Evolutionary conservation across 495 filamentous ascomycete species (phyloP), one percentile per base, ranked within the genome.

Genomic region (Lasiosphaeria miniovina): DNA sequence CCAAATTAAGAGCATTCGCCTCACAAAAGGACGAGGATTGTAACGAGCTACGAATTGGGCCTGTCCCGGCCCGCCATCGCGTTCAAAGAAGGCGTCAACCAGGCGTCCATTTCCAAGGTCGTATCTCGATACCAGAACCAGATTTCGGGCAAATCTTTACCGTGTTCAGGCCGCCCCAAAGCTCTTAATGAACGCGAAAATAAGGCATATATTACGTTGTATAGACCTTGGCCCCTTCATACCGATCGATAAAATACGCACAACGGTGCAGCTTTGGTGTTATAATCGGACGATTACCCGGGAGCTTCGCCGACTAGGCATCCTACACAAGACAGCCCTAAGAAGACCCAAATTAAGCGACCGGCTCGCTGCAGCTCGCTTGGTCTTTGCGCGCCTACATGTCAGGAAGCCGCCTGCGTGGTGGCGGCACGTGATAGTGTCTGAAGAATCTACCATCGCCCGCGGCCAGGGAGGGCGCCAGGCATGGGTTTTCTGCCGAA

Each of bases 351-450:
- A 51, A 51, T 58, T 58, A 41, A 58, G 12, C 49, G 56, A 58
- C 3, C 32, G n/a, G 15, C 34, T 49, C 31, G 36, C 56, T 15
- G 32, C 31, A 4, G 40, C 40, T n/a, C 48, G 48, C 32, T 32
- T 52, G n/a, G 41, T 32, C 8, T 58, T 58, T 5, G 46, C 48
- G 9, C 8, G 45, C 11, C 14, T 52, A 35, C n/a, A 58, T 41
- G 15, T 52, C 14, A 4, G 35, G 33, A 51, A 58, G 48, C 56
- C 46, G 5, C 33, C 40, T 38, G 8, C 33, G 46, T 41, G 36
- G 56, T 58, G 34, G 56, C 8, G 43, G n/a, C 56, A 46, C 6
- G 31, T 50, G n/a, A 35, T 58, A 17, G n/a, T 58, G 6, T 58
- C 48, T 4, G 56, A 58, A 17, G 56, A 58, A 34, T 51, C 46